phyloP scores from a whole-genome alignment of 2,329 filamentous ascomycete species.

The Stagonosporopsis chrysanthemi region DNA sequence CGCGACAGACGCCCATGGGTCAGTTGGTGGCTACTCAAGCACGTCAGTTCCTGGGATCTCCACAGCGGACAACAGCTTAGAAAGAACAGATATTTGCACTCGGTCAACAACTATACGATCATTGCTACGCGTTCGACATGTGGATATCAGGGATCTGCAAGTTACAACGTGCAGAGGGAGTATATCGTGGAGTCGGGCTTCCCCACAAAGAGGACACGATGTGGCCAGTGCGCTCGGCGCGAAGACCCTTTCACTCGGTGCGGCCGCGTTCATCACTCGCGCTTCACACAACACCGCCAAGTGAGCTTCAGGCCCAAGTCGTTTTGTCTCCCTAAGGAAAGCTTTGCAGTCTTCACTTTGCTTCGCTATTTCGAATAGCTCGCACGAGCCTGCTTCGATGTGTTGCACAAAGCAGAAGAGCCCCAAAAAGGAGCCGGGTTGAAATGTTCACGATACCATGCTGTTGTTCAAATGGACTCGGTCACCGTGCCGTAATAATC shows the following conservation, averaged over 20 bases:
- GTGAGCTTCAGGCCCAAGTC: background rate
- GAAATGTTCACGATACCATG: background rate
- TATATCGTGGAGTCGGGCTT: background rate
- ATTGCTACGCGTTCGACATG: background rate
- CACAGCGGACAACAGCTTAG: background rate
- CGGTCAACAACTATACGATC: too few relatives aligned
- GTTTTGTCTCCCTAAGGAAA: background rate
- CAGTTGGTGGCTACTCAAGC: background rate
- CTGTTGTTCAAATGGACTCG: background rate
- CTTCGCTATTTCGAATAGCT: background rate
- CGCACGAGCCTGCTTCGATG: background rate
- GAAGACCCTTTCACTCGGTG: background rate
- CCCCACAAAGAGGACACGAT: slow-evolving; percentile 5
- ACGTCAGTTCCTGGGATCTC: background rate
- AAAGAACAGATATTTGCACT: too few relatives aligned
- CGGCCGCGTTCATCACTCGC: background rate
- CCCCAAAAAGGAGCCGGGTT: background rate
- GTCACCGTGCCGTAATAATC: slow-evolving; percentile 12
- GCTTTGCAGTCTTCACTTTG: background rate
- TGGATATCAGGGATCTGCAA: background rate
- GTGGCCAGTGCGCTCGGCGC: slow-evolving; percentile 3
- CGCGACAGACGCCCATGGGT: background rate
- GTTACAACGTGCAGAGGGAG: background rate
- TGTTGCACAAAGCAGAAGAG: background rate
- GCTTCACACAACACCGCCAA: background rate